Percentiles rank a stretch among this genome's conserved stretches.
These are phyloP conservation scores for Fagopyrum homotropicum DNA, from an alignment of 148 eudicot genomes.

Conservation along the genomic window DNA sequence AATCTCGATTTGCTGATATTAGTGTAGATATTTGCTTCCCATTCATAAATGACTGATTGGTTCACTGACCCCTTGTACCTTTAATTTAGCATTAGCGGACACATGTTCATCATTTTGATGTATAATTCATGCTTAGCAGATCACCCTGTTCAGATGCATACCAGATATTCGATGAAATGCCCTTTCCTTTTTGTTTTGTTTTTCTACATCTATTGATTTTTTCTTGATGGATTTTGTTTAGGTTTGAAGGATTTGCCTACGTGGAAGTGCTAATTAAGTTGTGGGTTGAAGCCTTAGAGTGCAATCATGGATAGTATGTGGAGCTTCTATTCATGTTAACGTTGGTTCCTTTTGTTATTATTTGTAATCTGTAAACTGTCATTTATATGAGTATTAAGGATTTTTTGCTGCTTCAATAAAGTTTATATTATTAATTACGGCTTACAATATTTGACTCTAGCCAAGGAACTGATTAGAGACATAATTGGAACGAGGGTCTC, in stretches of 20 bases:
- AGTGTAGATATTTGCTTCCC: too few species aligned
- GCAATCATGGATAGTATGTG: slow-evolving; percentile 42
- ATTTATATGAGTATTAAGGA: too few species aligned
- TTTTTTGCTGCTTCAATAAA: too few species aligned
- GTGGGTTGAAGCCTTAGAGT: slow-evolving; percentile 16
- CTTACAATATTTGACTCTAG: too few species aligned
- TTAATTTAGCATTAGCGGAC: too few species aligned
- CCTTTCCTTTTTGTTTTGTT: not conserved
- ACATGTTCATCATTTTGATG: too few species aligned
- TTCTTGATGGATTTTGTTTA: slow-evolving; percentile 8
- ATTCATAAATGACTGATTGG: too few species aligned
- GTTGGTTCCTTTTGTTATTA: not conserved
- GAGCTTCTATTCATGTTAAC: not conserved
- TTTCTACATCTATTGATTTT: not conserved
- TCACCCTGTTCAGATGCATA: slow-evolving; percentile 11
- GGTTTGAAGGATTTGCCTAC: slow-evolving; percentile 5
- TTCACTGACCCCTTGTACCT: too few species aligned
- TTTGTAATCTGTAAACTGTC: not conserved
- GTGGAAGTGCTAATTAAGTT: not conserved
- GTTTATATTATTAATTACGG: too few species aligned
- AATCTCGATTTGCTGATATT: too few species aligned
- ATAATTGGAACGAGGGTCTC: too few species aligned
- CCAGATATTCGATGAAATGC: slow-evolving; percentile 22
- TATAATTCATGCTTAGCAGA: not conserved
- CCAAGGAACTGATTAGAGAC: too few species aligned